Conservation (phyloP, 2,329 filamentous ascomycete genomes). For the Pestalotiopsis sp. region DNA sequence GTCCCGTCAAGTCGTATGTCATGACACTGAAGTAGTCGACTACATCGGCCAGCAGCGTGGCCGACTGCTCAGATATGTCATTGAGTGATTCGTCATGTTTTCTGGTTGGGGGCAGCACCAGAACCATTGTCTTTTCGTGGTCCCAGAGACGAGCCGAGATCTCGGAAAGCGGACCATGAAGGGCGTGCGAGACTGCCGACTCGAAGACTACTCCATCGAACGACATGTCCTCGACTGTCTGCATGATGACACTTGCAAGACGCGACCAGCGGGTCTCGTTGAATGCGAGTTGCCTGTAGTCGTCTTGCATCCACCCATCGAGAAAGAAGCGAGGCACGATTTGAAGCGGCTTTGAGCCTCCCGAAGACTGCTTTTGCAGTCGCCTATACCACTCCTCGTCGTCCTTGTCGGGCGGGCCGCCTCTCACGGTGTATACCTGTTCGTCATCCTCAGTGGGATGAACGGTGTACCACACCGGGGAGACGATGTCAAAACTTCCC, state of each 20-base stretch:
- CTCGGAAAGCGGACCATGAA: slow-evolving; percentile 16
- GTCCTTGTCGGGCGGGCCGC: slow-evolving; percentile 19
- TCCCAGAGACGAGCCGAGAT: slow-evolving; percentile 17
- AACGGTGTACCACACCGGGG: slow-evolving; percentile 25
- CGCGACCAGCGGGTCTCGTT: slow-evolving; percentile 22
- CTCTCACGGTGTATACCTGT: slow-evolving; percentile 20
- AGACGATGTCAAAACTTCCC: slow-evolving; percentile 23
- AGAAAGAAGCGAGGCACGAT: slow-evolving; percentile 23
- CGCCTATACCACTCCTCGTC: slow-evolving; percentile 13
- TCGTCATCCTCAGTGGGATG: slow-evolving; percentile 15
- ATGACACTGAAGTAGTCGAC: slow-evolving; percentile 25
- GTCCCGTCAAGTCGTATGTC: slow-evolving; percentile 25
- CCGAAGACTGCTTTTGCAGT: not conserved
- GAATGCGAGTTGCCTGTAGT: slow-evolving; percentile 21
- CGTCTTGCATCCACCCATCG: slow-evolving; percentile 20
- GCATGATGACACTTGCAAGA: slow-evolving; percentile 17
- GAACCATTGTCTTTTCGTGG: slow-evolving; percentile 19
- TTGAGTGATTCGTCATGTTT: not conserved
- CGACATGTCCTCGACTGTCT: slow-evolving; percentile 17
- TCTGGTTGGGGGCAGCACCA: slow-evolving; percentile 22
- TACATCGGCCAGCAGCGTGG: slow-evolving; percentile 18
- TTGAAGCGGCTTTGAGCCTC: not conserved
- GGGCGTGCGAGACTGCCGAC: slow-evolving; percentile 21
- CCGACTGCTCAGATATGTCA: slow-evolving; percentile 3
- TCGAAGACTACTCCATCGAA: slow-evolving; percentile 24